Conservation (phyloP, 495 filamentous ascomycete species). For the Penicillium coprophilum region DNA sequence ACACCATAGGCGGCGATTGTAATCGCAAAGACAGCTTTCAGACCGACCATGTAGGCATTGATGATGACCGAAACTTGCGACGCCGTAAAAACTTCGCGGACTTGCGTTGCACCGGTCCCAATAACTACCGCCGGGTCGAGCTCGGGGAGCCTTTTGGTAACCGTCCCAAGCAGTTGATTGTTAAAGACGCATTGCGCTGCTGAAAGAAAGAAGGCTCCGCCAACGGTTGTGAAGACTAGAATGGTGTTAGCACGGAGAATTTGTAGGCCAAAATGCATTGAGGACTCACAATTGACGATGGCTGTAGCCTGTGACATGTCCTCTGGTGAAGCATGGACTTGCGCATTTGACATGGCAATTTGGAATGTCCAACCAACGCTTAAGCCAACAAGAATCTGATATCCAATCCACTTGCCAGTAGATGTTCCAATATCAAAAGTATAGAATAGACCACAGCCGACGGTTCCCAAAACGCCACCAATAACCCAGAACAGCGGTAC, state of each 20-base stretch:
- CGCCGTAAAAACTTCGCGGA: conserved; percentile 45
- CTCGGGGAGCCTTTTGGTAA: conserved; percentile 38
- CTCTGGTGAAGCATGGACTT: conserved; percentile 15
- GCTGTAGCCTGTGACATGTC: conserved; percentile 25
- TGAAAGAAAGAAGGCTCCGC: conserved; percentile 49
- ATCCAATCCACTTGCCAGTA: conserved; percentile 39
- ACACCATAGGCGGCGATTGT: conserved; percentile 21
- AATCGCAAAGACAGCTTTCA: conserved; percentile 43
- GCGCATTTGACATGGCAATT: conserved; percentile 32
- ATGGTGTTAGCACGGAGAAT: conserved; percentile 1
- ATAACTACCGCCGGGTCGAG: conserved; percentile 44
- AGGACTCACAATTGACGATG: conserved; percentile 17
- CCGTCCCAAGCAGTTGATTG: conserved; percentile 37
- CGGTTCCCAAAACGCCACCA: conserved; percentile 12
- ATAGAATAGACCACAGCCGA: conserved; percentile 58
- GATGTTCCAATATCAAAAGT: conserved; percentile 28
- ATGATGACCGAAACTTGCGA: conserved; percentile 50
- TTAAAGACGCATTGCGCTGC: conserved; percentile 49
- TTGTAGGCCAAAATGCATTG: neutral
- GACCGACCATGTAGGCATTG: conserved; percentile 56
- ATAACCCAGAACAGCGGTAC: conserved; percentile 44
- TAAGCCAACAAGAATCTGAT: conserved; percentile 39
- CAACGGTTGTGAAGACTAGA: conserved; percentile 29
- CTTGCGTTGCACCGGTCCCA: conserved; percentile 50
- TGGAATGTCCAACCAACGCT: conserved; percentile 34